Evolutionary conservation across 805 yeast species (phyloP), one percentile per base, ranked within the genome.

Genomic region (Debaryomyces prosopidis): DNA sequence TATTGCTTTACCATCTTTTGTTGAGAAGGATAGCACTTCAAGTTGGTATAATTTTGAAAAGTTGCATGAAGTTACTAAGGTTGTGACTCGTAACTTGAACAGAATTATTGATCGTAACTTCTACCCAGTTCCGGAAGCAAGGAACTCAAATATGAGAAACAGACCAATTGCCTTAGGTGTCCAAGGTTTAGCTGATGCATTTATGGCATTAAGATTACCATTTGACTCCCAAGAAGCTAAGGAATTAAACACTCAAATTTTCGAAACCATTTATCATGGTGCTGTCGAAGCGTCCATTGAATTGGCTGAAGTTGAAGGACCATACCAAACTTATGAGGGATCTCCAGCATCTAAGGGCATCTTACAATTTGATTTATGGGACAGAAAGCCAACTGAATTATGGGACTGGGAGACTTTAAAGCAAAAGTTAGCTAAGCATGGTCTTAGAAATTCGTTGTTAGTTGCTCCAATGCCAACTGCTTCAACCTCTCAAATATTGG

Each of bases 401-500:
- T 80, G 75, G 71, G 81, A 79, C 54, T 80, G 85, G 85, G 83
- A 77, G 53, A 43, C 65, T n/a, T 66, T 80, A 54, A 80, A 79
- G 63, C 72, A 66, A 49, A 65, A 70, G 46, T 65, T 80, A 56
- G 71, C 72, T 42, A 67, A 69, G 50, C 68, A 73, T 57, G 85
- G 85, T 38, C 55, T 80, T 38, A 73, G 85, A 65, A 80, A 80
- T 66, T 80, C 85, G 31, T 68, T 80, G 52, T 72, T 80, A 52
- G 82, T 80, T 50, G 85, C 85, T 1, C 84, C 84, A 49, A 80
- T 80, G 85, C 85, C 85, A 36, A 80, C 85, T 47, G 84, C 84
- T n/a, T 80, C 84, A 18, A 80, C 84, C 4, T 80, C 84, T 8
- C 85, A 80, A 61, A 80, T 80, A 49, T 70, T 80, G 58, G 85